Evolutionary conservation across 2,329 filamentous ascomycete species (phyloP), one percentile per base, ranked within the genome.

Genomic region (Aspergillus persii): DNA sequence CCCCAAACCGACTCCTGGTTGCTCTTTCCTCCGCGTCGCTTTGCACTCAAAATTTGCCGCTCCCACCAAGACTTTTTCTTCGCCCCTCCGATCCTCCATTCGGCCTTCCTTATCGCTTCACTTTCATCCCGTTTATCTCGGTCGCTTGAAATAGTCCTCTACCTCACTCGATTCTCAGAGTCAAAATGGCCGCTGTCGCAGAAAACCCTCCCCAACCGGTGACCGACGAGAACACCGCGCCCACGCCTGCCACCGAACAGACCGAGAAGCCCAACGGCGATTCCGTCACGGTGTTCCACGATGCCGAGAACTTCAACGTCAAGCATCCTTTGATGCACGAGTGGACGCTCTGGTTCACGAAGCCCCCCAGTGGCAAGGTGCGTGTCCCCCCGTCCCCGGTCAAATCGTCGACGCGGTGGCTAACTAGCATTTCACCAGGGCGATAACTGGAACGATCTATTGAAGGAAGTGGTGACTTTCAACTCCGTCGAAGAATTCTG

Each of bases 321-420:
- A 99, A 98, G 85, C 95, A 99, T 78, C 94, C 93, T 67, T 85
- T 99, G 62, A 93, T 96, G 85, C 90, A 97, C 83, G 90, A 91
- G 76, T 99, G 95, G 95, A 98, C 95, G 60, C 84, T 99, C 58
- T 99, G 96, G 96, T 99, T 98, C 83, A 98, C 94, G 72, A 98
- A 98, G 86, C 94, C 95, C 56, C 90, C 94, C 48, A 96, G 89
- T 76, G 93, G 92, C 81, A 97, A 96, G 89, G 92, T 95, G 79
- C 50, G 36, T 23, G 23, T 29, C 41, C 23, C 41, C 23, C 18
- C 53, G 55, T 12, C 18, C 18, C 18, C 18, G 18, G 46, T 30
- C 30, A 27, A 41, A 18, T 36, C 27, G 29, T 33, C 39, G 48
- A 41, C 33, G 52, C 23, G 4, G 11, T 46, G 15, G 39, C 59